These are phyloP conservation scores for Aureobasidium sp. DNA, from an alignment of 2,329 filamentous ascomycete genomes.

Conservation along the genomic window DNA sequence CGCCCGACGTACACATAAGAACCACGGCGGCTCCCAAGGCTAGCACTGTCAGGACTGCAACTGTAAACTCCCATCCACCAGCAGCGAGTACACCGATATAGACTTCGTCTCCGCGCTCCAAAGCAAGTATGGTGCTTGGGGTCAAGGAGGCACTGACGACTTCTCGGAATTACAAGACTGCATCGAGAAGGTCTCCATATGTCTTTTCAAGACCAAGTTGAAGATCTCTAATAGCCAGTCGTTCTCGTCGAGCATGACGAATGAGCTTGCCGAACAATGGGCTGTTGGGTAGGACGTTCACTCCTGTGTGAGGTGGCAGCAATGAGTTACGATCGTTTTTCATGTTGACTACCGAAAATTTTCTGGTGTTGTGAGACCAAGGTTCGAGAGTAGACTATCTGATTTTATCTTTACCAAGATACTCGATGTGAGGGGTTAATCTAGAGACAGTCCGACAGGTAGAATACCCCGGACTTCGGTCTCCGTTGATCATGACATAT, in stretches of 20 bases:
- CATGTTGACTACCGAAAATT: slow-evolving; percentile 29
- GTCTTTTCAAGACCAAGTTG: slow-evolving; percentile 30
- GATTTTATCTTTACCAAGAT: background rate
- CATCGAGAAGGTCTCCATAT: slow-evolving; percentile 37
- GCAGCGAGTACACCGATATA: slow-evolving; percentile 40
- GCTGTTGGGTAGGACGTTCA: slow-evolving; percentile 25
- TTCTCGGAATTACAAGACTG: slow-evolving; percentile 37
- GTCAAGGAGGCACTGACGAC: slow-evolving; percentile 27
- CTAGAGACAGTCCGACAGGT: background rate
- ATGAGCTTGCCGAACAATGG: slow-evolving; percentile 35
- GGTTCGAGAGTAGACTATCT: background rate
- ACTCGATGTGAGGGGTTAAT: background rate
- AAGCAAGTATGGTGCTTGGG: slow-evolving; percentile 17
- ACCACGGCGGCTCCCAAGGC: slow-evolving; percentile 41
- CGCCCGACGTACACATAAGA: slow-evolving; percentile 28
- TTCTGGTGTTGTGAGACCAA: background rate
- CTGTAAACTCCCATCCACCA: slow-evolving; percentile 41
- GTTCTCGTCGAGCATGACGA: slow-evolving; percentile 30
- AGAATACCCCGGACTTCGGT: background rate
- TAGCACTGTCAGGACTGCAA: slow-evolving; percentile 41
- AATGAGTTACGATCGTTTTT: slow-evolving; percentile 24
- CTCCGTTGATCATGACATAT: background rate
- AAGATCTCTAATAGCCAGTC: slow-evolving; percentile 33
- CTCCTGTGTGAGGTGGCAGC: slow-evolving; percentile 17
- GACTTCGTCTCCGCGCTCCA: slow-evolving; percentile 31